phyloP scores from a whole-genome alignment of 2,329 filamentous ascomycete genomes.

The Pochonia chlamydosporia region DNA sequence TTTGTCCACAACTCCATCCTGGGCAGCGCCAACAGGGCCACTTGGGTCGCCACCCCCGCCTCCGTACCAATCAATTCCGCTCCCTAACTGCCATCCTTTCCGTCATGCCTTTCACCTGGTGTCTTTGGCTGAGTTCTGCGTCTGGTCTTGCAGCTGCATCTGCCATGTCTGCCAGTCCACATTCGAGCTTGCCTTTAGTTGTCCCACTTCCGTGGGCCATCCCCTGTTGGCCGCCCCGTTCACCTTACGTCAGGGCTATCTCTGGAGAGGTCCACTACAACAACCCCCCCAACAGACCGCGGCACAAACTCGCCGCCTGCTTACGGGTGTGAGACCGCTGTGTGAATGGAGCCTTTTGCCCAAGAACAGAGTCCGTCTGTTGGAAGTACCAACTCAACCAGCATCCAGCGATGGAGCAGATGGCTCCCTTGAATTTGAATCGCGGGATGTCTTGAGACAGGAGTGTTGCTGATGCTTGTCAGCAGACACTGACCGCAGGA shows the following conservation, averaged over 20 bases:
- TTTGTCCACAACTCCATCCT: background rate
- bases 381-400: background rate
- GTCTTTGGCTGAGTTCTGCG: constrained; percentile 9
- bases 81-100: background rate
- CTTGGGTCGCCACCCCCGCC: background rate
- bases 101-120: background rate
- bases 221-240: constrained; percentile 2
- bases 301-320: background rate
- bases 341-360: too few species aligned
- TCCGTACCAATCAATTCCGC: background rate
- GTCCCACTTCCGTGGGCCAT: constrained; percentile 5
- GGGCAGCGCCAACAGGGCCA: background rate
- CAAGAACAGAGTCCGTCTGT: too few species aligned
- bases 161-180: background rate
- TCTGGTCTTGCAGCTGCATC: constrained; percentile 3
- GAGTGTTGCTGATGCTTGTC: background rate
- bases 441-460: background rate
- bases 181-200: constrained; percentile 1
- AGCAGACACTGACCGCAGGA: too few species aligned
- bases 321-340: background rate
- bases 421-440: background rate
- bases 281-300: background rate
- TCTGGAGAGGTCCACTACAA: background rate
- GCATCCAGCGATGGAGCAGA: background rate
- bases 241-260: constrained; percentile 10